Evolutionary conservation across 768 basidiomycete species (phyloP), one percentile per base, ranked within the genome.

Genomic region (Russula foetens): DNA sequence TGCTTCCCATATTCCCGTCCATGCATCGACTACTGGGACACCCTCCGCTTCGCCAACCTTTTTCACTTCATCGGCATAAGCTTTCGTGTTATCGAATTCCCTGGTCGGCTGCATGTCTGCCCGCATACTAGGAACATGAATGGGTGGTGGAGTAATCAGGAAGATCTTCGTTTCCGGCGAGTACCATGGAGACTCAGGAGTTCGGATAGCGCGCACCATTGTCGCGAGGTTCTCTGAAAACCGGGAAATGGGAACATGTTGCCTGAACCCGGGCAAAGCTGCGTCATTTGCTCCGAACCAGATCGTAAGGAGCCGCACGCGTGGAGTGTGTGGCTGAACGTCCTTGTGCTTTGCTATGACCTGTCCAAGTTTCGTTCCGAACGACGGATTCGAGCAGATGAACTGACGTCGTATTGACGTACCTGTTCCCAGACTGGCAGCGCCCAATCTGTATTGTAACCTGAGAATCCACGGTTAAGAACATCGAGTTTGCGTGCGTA

Each of bases 211-310:
- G 39, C 77, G 67, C 59, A 95, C 74, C 67, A 95, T 81, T 29
- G 76, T 71, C 50, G 71, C 71, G 46, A 96, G 74, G 69, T 94
- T 94, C 52, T 73, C 70, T 35, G 74, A 78, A 76, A 84, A 96
- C 50, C 76, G 75, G 21, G 76, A 71, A 28, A 90, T 73, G 3
- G 92, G 86, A 46, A 95, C 88, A 69, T 92, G 87, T 68, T 96
- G 94, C 17, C 76, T 72, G 21, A 79, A 83, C 0, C 80, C 81
- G 29, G 74, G 71, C 52, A 90, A 76, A 65, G 81, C 83, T 7
- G 94, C 83, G 70, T 98, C 94, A 73, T 98, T 98, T 17, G 86
- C 85, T 50, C 93, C 93, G 62, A 90, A 90, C 92, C 92, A 97
- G 68, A 96, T 84, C 7, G 83, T 83, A 60, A 95, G 76, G n/a